phyloP scores from a whole-genome alignment of 2,329 filamentous ascomycete species.

The Penicillium sp. region DNA sequence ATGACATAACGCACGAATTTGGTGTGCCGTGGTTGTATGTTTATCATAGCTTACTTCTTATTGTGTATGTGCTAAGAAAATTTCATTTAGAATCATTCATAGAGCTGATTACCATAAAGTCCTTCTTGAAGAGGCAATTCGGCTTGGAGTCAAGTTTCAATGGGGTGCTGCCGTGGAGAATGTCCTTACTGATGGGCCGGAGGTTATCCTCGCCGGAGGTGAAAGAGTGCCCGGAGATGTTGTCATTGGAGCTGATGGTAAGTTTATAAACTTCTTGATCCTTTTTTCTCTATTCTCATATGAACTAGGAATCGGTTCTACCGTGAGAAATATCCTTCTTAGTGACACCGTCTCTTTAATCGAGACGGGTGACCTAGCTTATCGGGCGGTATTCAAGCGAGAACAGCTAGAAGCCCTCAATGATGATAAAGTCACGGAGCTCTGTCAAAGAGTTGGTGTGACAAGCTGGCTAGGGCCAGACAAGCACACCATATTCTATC shows the following conservation, averaged over 20 bases:
- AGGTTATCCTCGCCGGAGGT: slow-evolving; percentile 6
- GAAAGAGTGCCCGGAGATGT: not conserved
- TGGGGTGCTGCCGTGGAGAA: slow-evolving; percentile 7
- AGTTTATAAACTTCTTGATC: not conserved
- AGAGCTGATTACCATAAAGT: slow-evolving; percentile 20
- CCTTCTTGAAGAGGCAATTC: slow-evolving; percentile 14
- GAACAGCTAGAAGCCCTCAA: slow-evolving; percentile 31
- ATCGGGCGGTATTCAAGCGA: slow-evolving; percentile 50
- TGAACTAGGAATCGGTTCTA: slow-evolving; percentile 5
- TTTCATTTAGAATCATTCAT: slow-evolving; percentile 18
- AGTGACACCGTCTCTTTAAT: slow-evolving; percentile 45
- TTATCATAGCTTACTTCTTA: not conserved
- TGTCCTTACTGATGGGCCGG: slow-evolving; percentile 1
- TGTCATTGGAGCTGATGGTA: not conserved
- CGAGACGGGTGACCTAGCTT: slow-evolving; percentile 64
- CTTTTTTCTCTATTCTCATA: not conserved
- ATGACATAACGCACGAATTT: slow-evolving; percentile 19
- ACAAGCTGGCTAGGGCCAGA: slow-evolving; percentile 64
- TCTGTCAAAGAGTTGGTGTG: slow-evolving; percentile 34
- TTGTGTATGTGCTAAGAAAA: not conserved
- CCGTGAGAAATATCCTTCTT: slow-evolving; percentile 26
- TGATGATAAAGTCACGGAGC: slow-evolving; percentile 12
- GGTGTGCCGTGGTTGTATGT: slow-evolving; percentile 14
- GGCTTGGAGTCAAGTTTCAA: slow-evolving; percentile 12
- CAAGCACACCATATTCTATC: slow-evolving; percentile 62